Base-by-base conservation (phyloP, 129 eudicot species). In the Artemisia tridentata region DNA sequence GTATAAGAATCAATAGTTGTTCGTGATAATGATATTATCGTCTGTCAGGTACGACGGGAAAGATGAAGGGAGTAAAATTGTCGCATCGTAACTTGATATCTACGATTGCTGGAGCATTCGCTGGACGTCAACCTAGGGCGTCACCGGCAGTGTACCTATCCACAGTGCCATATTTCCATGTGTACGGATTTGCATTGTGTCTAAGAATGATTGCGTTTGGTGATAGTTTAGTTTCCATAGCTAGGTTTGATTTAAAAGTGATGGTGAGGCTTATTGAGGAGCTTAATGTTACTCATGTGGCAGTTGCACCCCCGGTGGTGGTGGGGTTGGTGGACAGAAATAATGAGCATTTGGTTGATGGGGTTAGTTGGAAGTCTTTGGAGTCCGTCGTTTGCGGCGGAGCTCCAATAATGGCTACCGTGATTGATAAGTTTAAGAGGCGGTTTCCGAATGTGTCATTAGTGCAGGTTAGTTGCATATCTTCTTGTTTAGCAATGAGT, bases 141-240 rank as follows among this genome's bases (percentile, higher is more conserved):
- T 58, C 88, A 27, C 84, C 83, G 25, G 73, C 73, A 38, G 84
- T 86, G 67, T 63, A 58, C 14, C 63, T 86, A 29, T 84, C 76
- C 34, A 62, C 80, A 71, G 89, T 84, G 54, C 96, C 92, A 16
- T 84, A 79, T 18, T 89, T 89, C 27, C 96, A 89, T 63, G 76
- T 79, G 0, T 88, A 81, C 31, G 96, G 96, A 2, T 80, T 86
- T 21, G 10, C 23, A 14, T 8, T 74, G 8, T 63, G 75, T n/a
- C 0, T 85, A 3, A 77, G 84, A 52, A 17, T 54, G 73, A 68
- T 79, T 51, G 89, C 87, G 47, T 53, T 72, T 31, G 80, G 84
- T 12, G 86, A 74, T 1, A 83, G 87, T 46, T 16, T 88, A 62
- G 85, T 86, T 13, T 59, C 77, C 48, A 51, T 77, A 46, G 58